Base-by-base conservation (phyloP, 176 grass and related monocot genomes). In the Juncus effusus region DNA sequence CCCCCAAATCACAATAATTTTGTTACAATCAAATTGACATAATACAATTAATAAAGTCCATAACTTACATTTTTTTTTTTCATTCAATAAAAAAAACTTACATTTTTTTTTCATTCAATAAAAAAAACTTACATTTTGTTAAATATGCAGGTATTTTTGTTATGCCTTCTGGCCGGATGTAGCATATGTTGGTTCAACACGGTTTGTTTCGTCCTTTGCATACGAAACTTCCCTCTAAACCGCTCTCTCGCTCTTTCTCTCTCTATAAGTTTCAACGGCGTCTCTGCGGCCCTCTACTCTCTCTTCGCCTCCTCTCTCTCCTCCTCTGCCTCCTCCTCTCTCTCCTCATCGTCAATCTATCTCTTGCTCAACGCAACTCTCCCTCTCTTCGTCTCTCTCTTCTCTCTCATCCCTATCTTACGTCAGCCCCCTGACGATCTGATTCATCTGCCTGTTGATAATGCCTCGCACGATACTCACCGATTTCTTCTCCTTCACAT, bases 181-280 rank as follows among this genome's bases (percentile, higher is more conserved):
- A 91, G 85, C 80, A 97, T 97, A 60, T 86, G 80, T 59, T 97
- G 93, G 93, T 97, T 97, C 93, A 96, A 97, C 82, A 97, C 93
- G 0, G 82, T 97, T 40, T 97, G 93, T 77, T 97, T 97, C 13
- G 85, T 97, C 5, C 80, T 97, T 13, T 91, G 88, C 82, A 82
- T 89, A 38, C 82, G 80, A 50, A 92, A 63, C 51, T 97, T 97
- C 82, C 82, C 88, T 1, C 58, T 65, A 42, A 82, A 80, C 40
- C 93, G 82, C 51, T 83, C 93, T 37, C 71, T 97, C 5, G 88
- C 88, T 4, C 82, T 97, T 67, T 88, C 88, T 70, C 88, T 97
- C 19, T 84, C 93, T 41, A 84, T 86, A 77, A 92, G 93, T 77
- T 97, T 97, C 80, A 97, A 97, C 6, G 85, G 93, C 13, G 70